Conservation (phyloP, 2,329 filamentous ascomycete species). For the Intubia oerlemansii region DNA sequence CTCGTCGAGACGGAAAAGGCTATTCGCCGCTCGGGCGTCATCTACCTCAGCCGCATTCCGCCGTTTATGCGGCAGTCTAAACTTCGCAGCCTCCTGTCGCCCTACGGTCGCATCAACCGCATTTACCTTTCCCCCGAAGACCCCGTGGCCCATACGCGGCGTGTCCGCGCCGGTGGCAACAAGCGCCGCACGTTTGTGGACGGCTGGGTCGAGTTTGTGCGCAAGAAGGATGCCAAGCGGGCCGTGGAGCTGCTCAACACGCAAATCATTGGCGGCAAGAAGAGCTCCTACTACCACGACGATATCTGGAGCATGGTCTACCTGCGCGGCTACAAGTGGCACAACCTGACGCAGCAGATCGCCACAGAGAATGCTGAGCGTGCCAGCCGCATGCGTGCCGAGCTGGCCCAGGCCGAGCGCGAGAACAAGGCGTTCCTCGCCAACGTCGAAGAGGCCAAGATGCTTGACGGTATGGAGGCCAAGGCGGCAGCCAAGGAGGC, state of each 20-base stretch:
- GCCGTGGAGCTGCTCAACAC: constrained; percentile 59
- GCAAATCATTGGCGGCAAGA: constrained; percentile 62
- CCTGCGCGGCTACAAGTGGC: constrained; percentile 69
- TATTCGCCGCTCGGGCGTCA: constrained; percentile 53
- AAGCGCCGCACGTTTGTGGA: constrained; percentile 67
- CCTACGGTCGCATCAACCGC: constrained; percentile 55
- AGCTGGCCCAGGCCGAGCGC: constrained; percentile 52
- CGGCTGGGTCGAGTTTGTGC: constrained; percentile 68
- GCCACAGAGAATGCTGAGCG: constrained; percentile 64
- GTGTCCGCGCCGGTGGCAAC: constrained; percentile 55
- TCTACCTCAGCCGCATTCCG: constrained; percentile 67
- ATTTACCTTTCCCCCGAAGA: constrained; percentile 66
- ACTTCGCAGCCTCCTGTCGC: constrained; percentile 50
- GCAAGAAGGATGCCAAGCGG: constrained; percentile 58
- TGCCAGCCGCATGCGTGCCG: constrained; percentile 51
- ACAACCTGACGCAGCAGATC: constrained; percentile 52
- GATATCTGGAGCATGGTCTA: constrained; percentile 76
- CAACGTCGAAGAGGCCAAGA: constrained; percentile 63
- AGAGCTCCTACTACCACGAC: constrained; percentile 64
- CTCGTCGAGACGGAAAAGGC: constrained; percentile 41
- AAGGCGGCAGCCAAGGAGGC: constrained; percentile 28
- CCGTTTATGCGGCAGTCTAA: constrained; percentile 78
- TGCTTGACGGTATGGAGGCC: constrained; percentile 50
- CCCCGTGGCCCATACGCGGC: constrained; percentile 38
- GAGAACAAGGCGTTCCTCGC: constrained; percentile 68